phyloP scores from a whole-genome alignment of 306 rosid species.

The Vachellia pachyceras region DNA sequence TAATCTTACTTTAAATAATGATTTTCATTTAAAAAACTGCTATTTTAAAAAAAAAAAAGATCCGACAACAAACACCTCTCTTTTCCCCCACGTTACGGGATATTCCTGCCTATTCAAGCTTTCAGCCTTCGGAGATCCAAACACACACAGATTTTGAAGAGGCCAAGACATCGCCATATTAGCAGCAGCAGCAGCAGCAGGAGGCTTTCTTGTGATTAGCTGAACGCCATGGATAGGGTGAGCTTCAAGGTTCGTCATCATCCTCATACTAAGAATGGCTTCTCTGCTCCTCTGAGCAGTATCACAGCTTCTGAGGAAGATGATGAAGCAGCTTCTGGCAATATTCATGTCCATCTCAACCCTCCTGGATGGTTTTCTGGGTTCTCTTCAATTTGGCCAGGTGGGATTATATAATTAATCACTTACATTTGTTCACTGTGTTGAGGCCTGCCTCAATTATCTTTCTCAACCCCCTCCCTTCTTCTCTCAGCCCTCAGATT shows the following conservation, averaged over 20 bases:
- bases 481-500: no score
- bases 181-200: no score
- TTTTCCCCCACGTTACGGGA: not conserved
- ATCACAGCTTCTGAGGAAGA: slow-evolving; percentile 14
- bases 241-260: slow-evolving; percentile 1
- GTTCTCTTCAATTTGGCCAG: slow-evolving; percentile 71
- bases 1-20: no score
- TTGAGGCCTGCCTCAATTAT: no score
- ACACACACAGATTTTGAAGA: not conserved
- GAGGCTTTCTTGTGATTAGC: not conserved
- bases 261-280: slow-evolving; percentile 16
- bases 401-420: slow-evolving; percentile 30
- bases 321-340: not conserved
- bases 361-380: slow-evolving; percentile 75
- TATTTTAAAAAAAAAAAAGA: no score
- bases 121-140: not conserved
- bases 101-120: not conserved
- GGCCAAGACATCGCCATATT: not conserved
- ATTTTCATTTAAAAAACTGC: no score
- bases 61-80: not conserved
- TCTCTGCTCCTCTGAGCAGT: slow-evolving; percentile 16
- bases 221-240: slow-evolving; percentile 26
- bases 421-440: no score
- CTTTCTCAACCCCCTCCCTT: no score
- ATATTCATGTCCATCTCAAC: slow-evolving; percentile 34